Evolutionary conservation across 805 yeast genomes (phyloP).

Genomic region (Kluyveromyces wickerhamii): DNA sequence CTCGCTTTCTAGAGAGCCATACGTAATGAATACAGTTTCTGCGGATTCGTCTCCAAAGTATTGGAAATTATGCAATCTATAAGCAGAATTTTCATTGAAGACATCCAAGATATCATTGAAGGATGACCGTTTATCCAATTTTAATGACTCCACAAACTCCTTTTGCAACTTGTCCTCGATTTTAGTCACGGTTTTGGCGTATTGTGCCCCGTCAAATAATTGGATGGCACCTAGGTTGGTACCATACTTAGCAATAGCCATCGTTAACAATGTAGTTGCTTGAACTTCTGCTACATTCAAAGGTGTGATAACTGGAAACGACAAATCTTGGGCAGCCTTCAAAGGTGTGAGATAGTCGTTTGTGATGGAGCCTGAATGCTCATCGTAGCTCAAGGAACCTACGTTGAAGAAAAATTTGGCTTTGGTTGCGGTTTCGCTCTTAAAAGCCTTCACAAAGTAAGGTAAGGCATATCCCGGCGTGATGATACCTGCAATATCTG

Average conservation of each 20-base stretch:
- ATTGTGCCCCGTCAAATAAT: conserved; percentile 71
- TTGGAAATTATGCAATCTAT: conserved; percentile 30
- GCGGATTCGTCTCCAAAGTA: conserved; percentile 58
- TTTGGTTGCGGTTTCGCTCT: conserved; percentile 23
- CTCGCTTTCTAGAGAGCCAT: conserved; percentile 63
- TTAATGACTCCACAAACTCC: conserved; percentile 8
- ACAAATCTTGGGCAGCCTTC: conserved; percentile 52
- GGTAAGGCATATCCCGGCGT: conserved; percentile 62
- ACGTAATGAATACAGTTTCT: conserved; percentile 69
- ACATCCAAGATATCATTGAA: conserved; percentile 21
- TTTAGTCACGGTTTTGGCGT: conserved; percentile 17
- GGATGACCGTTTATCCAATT: conserved; percentile 13
- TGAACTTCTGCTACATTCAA: conserved; percentile 55
- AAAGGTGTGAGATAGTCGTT: conserved; percentile 59
- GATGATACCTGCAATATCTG: conserved; percentile 37
- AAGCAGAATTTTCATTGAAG: conserved; percentile 22
- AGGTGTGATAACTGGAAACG: conserved; percentile 65
- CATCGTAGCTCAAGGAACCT: conserved; percentile 69
- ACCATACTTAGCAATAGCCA: conserved; percentile 46
- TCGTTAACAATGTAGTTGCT: conserved; percentile 54
- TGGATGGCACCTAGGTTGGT: conserved; percentile 45
- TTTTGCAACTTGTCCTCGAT: conserved; percentile 13
- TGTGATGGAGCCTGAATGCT: conserved; percentile 41
- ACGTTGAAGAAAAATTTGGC: conserved; percentile 65
- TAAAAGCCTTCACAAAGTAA: conserved; percentile 57